Evolutionary conservation across 495 filamentous ascomycete genomes (phyloP).

Genomic region (Monascus purpureus): DNA sequence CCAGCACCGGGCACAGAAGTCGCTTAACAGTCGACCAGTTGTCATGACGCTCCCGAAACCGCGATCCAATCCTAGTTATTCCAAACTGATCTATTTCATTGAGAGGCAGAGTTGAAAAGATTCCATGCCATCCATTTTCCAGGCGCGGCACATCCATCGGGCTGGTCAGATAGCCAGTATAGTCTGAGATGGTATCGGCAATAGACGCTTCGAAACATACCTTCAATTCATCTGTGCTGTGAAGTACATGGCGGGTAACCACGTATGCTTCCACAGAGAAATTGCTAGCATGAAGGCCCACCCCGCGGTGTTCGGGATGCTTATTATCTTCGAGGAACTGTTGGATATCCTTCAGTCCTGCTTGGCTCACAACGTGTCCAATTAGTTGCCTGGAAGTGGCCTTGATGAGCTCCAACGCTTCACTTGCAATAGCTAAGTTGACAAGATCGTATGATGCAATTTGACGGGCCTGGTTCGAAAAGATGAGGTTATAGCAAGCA

Average conservation of each 20-base stretch:
- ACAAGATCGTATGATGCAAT: constrained; percentile 26
- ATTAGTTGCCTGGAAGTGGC: constrained; percentile 16
- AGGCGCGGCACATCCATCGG: constrained; percentile 38
- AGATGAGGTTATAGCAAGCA: constrained; percentile 20
- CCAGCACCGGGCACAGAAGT: constrained; percentile 50
- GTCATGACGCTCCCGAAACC: constrained; percentile 40
- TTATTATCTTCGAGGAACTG: constrained; percentile 52
- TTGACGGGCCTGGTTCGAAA: constrained; percentile 29
- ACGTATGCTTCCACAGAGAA: constrained; percentile 51
- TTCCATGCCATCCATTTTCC: constrained; percentile 57
- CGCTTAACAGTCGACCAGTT: constrained; percentile 61
- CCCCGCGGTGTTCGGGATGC: constrained; percentile 38
- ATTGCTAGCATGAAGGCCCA: constrained; percentile 48
- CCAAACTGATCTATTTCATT: constrained; percentile 62
- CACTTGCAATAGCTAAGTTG: constrained; percentile 6
- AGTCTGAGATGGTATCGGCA: constrained; percentile 21
- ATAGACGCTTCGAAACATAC: constrained; percentile 36
- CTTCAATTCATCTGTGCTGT: constrained; percentile 18
- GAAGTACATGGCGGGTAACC: constrained; percentile 45
- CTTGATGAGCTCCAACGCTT: constrained; percentile 17
- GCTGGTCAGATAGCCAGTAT: constrained; percentile 2
- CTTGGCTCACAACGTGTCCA: constrained; percentile 21
- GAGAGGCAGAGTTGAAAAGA: constrained; percentile 64
- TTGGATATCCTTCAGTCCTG: constrained; percentile 37
- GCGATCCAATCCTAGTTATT: constrained; percentile 38